Evolutionary conservation across 1,139 yeast genomes (phyloP), one percentile per base, ranked within the genome.

Genomic region (Lodderomyces theae): DNA sequence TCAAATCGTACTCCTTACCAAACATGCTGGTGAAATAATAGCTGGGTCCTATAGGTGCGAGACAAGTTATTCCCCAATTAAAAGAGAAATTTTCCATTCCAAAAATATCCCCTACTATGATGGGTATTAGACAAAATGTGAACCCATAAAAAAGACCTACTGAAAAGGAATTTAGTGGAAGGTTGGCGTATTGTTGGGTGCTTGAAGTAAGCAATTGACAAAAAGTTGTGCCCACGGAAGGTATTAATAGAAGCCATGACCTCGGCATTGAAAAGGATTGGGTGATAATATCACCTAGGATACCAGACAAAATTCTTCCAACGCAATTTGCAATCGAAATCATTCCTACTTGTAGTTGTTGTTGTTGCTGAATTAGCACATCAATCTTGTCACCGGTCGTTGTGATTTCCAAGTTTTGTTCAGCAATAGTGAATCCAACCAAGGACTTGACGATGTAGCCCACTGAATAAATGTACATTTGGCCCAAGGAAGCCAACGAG

Each of bases 391-490:
- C 49, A 34, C 10, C 12, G 3, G 26, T 23, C 9, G 26, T 19
- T 11, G 7, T 7, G 10, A 5, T 5, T 5, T 12, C 36, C 18
- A 34, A 22, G 15, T 34, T 9, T 15, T 15, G 13, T 13, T 23
- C 28, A 19, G 29, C 6, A 4, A 13, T 8, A 8, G 39, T 28
- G 11, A 57, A 53, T 15, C 64, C 66, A 15, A 71, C 57, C 24
- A 79, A 61, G 0, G 85, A 80, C 48, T 72, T 74, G 9, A 76
- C 79, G 61, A 79, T 77, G 51, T 75, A 77, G 1, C 85, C 85
- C 15, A 77, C 79, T 0, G 82, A 77, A 51, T 78, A 79, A 18
- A 79, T 79, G 54, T 77, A 79, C 79, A 79, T 74, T 53, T 79
- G 84, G 8, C 84, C 83, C 49, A 79, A 48, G 0, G 81, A 74